Percentiles rank a stretch among this genome's conserved stretches.
Evolutionary conservation across 345 rosid species (phyloP).

Genomic region (Eucalyptus caleyi): DNA sequence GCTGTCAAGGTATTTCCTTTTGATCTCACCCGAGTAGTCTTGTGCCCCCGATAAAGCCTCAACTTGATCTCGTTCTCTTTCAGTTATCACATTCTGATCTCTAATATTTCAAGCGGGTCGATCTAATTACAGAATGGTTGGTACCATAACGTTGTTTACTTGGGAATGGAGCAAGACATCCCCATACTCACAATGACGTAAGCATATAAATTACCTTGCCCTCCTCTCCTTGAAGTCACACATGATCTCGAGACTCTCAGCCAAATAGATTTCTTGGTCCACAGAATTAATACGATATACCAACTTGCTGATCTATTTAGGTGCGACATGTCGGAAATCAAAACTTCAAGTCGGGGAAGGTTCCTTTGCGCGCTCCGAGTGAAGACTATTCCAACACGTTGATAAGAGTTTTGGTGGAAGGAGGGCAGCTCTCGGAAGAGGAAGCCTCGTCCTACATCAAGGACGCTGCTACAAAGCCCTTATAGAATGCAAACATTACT

Average conservation of each 20-base stretch:
- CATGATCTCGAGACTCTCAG: neutral
- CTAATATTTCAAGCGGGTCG: neutral
- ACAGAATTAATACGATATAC: neutral
- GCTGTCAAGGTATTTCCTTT: conserved; percentile 33
- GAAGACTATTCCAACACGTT: conserved; percentile 37
- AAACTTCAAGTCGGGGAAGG: conserved; percentile 35
- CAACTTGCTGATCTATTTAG: conserved; percentile 11
- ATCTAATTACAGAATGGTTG: conserved; percentile 44
- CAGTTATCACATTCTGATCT: neutral
- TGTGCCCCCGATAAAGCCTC: neutral
- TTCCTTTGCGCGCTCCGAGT: conserved; percentile 36
- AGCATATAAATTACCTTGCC: neutral
- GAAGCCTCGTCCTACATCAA: conserved; percentile 55
- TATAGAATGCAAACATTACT: neutral
- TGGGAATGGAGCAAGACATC: conserved; percentile 48
- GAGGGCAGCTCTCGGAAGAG: conserved; percentile 42
- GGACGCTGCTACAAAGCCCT: conserved; percentile 39
- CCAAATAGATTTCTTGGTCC: neutral
- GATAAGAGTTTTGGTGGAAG: conserved; percentile 65
- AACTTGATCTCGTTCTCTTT: neutral
- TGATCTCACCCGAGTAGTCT: neutral
- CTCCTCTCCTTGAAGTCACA: neutral
- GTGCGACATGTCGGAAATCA: conserved; percentile 24
- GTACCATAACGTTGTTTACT: conserved; percentile 61
- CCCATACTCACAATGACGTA: conserved; percentile 88